Evolutionary conservation across 768 basidiomycete species (phyloP).

Genomic region (Mycena capillaripes): DNA sequence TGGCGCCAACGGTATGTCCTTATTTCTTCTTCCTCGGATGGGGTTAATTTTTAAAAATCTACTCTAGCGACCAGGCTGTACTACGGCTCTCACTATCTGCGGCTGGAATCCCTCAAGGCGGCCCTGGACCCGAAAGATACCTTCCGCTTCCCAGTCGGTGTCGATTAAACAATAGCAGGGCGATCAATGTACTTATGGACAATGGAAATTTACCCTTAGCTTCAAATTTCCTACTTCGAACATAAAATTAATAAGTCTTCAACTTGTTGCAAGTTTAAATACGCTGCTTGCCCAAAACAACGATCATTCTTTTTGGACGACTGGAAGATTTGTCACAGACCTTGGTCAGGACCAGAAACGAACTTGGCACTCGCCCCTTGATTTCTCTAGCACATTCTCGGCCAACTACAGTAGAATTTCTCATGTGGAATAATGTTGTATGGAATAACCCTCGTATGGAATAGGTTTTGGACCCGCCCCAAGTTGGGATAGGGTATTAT

Average conservation of each 20-base stretch:
- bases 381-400: no score
- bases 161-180: background rate
- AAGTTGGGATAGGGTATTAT: background rate
- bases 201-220: background rate
- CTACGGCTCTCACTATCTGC: constrained; percentile 34
- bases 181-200: background rate
- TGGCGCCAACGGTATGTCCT: constrained; percentile 18
- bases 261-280: no score
- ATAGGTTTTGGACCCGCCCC: background rate
- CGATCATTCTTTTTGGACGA: no score
- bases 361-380: no score
- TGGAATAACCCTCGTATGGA: no score
- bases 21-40: background rate
- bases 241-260: no score
- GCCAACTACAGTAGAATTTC: background rate
- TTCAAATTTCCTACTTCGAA: no score
- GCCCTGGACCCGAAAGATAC: constrained; percentile 37
- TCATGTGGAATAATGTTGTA: no score
- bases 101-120: constrained; percentile 35
- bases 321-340: no score
- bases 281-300: no score
- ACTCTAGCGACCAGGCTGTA: constrained; percentile 30
- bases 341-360: no score
- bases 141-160: constrained; percentile 38
- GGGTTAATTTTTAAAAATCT: no score